Evolutionary conservation across 805 yeast genomes (phyloP), one percentile per base, ranked within the genome.

Genomic region (Pichia cabralensis): DNA sequence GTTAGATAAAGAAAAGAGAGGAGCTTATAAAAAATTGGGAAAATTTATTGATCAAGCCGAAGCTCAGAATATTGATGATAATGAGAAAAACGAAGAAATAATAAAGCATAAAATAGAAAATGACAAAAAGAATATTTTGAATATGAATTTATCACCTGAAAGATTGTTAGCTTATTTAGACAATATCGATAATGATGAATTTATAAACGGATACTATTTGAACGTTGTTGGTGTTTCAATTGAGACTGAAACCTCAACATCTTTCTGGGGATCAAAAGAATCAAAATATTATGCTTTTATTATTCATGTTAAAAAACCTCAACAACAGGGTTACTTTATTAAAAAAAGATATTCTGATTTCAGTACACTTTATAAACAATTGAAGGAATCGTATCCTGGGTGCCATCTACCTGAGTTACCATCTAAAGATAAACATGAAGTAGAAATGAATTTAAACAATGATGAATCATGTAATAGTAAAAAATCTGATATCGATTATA

Each of bases 311-410:
- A 58, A 53, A 9, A 55, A 56, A 22, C 42, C 55, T 2, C 49
- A 53, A 1, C 58, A 56, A 1, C 49, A 51, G 2, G 53, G 56
- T 1, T 63, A 67, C 35, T 76, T 67, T 46, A 70, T 80, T 0
- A 64, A 74, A 0, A 65, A 85, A 37, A 58, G 79, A 8, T 89
- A 83, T 52, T 57, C 70, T 3, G 84, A 83, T 13, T 89, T 89
- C 53, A 68, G 65, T 39, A 60, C 57, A 7, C 58, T 89, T 20
- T 74, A 78, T 38, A 55, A 59, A 18, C 48, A 52, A n/a, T 55
- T 86, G 36, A 68, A 65, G 40, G 58, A 60, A 26, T 60, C 57
- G 30, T 81, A 72, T 45, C 94, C 96, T 0, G 94, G 89, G 0
- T 71, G 75, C 35, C 71, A 69, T 8, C 53, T 81, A 22, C 62